Evolutionary conservation across 768 basidiomycete species (phyloP).

Genomic region (Mycena amicta): DNA sequence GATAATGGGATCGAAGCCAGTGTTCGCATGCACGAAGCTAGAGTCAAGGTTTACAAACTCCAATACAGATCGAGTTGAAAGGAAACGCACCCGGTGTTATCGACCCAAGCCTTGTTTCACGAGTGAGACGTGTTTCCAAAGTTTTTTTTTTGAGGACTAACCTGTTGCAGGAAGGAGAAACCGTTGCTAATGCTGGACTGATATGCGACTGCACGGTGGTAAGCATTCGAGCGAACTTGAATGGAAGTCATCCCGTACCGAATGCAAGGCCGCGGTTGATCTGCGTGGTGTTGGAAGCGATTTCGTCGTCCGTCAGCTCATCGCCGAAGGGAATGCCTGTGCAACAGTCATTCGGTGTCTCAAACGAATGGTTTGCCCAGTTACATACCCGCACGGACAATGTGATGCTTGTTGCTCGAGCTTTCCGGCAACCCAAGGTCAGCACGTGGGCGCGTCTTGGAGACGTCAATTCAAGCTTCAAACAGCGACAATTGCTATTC

Average conservation of each 20-base stretch:
- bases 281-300: not conserved
- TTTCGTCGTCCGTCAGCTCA: constrained; percentile 2
- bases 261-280: constrained; percentile 16
- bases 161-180: constrained; percentile 36
- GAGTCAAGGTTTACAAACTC: not conserved
- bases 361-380: constrained; percentile 28
- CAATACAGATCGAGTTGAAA: not conserved
- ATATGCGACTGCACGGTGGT: constrained; percentile 33
- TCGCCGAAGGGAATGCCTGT: not conserved
- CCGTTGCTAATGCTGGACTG: constrained; percentile 33
- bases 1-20: constrained; percentile 53
- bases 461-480: constrained; percentile 24
- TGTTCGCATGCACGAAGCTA: not conserved
- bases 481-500: not conserved
- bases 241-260: constrained; percentile 15
- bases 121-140: not conserved
- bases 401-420: constrained; percentile 16
- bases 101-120: not conserved
- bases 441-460: constrained; percentile 32
- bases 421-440: constrained; percentile 21
- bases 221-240: too few species aligned
- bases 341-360: not conserved
- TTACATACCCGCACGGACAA: constrained; percentile 37
- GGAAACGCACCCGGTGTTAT: not conserved
- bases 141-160: constrained; percentile 26